phyloP scores from a whole-genome alignment of 805 yeast species.

The Zygosaccharomyces rouxii region DNA sequence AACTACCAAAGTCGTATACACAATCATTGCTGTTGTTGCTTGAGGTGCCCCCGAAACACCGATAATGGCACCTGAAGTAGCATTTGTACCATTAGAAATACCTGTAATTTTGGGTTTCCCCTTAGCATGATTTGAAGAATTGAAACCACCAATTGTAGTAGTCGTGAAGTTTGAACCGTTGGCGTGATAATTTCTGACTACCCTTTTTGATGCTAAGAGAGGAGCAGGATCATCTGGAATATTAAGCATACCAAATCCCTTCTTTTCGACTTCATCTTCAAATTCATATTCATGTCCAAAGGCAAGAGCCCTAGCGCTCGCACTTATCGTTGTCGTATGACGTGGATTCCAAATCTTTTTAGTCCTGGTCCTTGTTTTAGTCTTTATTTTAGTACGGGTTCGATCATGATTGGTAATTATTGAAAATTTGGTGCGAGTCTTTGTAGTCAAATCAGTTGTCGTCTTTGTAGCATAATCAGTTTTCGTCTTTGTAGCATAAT shows the following conservation, averaged over 20 bases:
- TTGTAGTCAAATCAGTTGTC: slow-evolving; percentile 25
- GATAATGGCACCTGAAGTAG: slow-evolving; percentile 13
- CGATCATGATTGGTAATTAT: slow-evolving; percentile 7
- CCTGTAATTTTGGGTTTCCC: slow-evolving; percentile 3
- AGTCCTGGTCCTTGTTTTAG: slow-evolving; percentile 3
- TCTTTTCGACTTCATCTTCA: not conserved
- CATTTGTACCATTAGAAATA: slow-evolving; percentile 7
- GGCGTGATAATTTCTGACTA: not conserved
- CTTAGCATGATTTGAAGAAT: not conserved
- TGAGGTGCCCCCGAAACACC: slow-evolving; percentile 15
- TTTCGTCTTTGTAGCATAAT: slow-evolving; percentile 25
- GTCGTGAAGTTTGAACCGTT: slow-evolving; percentile 3
- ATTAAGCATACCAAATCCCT: slow-evolving; percentile 1
- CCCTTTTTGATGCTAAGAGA: slow-evolving; percentile 5
- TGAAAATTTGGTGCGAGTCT: slow-evolving; percentile 14
- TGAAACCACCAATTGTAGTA: not conserved
- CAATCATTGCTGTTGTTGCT: slow-evolving; percentile 4
- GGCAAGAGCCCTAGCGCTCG: slow-evolving; percentile 12
- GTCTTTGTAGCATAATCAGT: slow-evolving; percentile 26
- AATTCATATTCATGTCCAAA: not conserved
- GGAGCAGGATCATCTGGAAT: slow-evolving; percentile 10
- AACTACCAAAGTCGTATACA: slow-evolving; percentile 6
- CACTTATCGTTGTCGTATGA: slow-evolving; percentile 7
- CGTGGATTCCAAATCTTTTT: slow-evolving; percentile 10
- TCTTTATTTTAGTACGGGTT: slow-evolving; percentile 6